Percentiles rank a stretch among this genome's conserved stretches.
These are phyloP conservation scores for Aegilops umbellulata DNA, from an alignment of 176 grass and related monocot genomes.

Conservation along the genomic window DNA sequence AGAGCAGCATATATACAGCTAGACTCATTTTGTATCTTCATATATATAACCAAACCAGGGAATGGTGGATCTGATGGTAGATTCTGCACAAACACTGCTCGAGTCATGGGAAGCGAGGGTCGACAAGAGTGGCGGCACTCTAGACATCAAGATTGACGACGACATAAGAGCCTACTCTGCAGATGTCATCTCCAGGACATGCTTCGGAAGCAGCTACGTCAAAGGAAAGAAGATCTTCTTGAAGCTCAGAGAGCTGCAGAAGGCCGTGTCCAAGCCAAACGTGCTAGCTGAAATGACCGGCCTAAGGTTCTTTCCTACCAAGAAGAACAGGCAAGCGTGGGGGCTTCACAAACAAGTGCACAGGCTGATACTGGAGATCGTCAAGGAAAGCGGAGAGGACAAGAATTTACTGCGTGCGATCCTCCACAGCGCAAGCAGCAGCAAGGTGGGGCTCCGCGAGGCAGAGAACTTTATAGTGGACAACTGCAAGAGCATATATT, in stretches of 20 bases:
- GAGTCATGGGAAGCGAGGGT: slow-evolving; percentile 64
- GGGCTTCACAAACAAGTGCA: slow-evolving; percentile 79
- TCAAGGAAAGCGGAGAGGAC: slow-evolving; percentile 61
- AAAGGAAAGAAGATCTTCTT: slow-evolving; percentile 85
- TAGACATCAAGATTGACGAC: slow-evolving; percentile 82
- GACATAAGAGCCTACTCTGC: slow-evolving; percentile 87
- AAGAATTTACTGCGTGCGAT: slow-evolving; percentile 70
- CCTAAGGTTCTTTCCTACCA: slow-evolving; percentile 71
- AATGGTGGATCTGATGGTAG: slow-evolving; percentile 97
- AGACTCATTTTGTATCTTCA: not conserved
- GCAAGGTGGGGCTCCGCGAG: slow-evolving; percentile 27
- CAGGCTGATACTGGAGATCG: slow-evolving; percentile 65
- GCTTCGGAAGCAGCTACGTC: slow-evolving; percentile 92
- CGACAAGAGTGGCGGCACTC: slow-evolving; percentile 43
- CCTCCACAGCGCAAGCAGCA: slow-evolving; percentile 60
- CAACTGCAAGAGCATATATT: slow-evolving; percentile 99
- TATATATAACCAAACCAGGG: slow-evolving; percentile 34
- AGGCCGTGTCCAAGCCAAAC: slow-evolving; percentile 79
- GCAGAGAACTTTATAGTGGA: slow-evolving; percentile 89
- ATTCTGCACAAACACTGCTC: slow-evolving; percentile 66
- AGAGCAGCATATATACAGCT: slow-evolving; percentile 3
- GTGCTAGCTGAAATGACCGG: slow-evolving; percentile 82
- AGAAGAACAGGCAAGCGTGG: slow-evolving; percentile 61
- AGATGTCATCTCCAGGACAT: slow-evolving; percentile 87
- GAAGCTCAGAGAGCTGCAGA: slow-evolving; percentile 84